Conservation (phyloP, 2,329 filamentous ascomycete genomes). For the Nannizzia gypsea region DNA sequence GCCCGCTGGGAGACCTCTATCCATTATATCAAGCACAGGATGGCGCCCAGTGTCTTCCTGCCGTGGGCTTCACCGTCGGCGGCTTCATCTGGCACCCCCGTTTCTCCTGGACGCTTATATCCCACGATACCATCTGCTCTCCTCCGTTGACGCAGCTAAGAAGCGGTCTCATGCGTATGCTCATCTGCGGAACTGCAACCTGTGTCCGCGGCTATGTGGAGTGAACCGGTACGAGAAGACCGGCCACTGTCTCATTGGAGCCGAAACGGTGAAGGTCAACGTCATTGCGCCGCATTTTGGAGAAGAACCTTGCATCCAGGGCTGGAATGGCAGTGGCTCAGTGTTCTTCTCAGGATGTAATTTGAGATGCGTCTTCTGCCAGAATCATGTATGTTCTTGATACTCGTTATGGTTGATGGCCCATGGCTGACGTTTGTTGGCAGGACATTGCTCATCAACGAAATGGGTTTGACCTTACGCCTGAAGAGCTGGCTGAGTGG, state of each 20-base stretch:
- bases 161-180: constrained; percentile 64
- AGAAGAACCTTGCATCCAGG: constrained; percentile 73
- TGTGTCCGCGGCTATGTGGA: constrained; percentile 65
- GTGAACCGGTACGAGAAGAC: constrained; percentile 72
- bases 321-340: constrained; percentile 65
- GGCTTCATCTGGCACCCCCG: constrained; percentile 38
- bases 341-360: constrained; percentile 76
- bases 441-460: constrained; percentile 65
- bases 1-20: not conserved
- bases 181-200: constrained; percentile 66
- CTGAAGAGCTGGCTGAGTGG: constrained; percentile 70
- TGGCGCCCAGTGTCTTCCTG: not conserved
- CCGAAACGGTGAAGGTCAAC: constrained; percentile 62
- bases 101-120: constrained; percentile 66
- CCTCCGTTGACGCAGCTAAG: constrained; percentile 55
- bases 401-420: not conserved
- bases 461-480: constrained; percentile 68
- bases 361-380: constrained; percentile 60
- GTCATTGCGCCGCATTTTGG: constrained; percentile 79
- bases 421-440: not conserved
- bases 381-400: constrained; percentile 47
- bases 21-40: not conserved
- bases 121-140: constrained; percentile 59
- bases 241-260: constrained; percentile 65
- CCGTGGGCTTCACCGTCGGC: not conserved